Evolutionary conservation across 1,284 basidiomycete genomes (phyloP), one percentile per base, ranked within the genome.

Genomic region (Mycena sp.): DNA sequence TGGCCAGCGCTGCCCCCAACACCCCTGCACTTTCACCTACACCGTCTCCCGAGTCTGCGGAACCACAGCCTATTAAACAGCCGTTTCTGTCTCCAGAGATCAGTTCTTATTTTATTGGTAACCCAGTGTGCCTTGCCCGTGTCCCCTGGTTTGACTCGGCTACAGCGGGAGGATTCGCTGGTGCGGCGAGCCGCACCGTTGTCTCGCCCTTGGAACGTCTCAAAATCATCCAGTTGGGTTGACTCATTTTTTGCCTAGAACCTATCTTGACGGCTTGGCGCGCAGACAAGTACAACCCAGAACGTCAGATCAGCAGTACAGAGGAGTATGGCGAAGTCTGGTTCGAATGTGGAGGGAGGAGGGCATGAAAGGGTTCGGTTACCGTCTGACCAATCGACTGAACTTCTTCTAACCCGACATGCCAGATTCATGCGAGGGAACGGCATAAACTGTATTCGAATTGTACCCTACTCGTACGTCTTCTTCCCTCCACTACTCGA

Each of bases 321-420:
- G 64, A 34, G 94, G 95, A 37, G 94, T 97, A 62, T 96, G 93
- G 93, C 82, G 88, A 30, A 93, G 91, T 76, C 86, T 97, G 59
- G 85, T 87, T 61, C 88, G 95, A 70, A 98, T 98, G 92, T 97
- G 95, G 94, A 85, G 86, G 76, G 96, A 97, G 79, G 97, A 98
- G 81, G 97, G 96, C 1, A 93, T 96, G 81, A 88, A 84, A 77
- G 97, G 97, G 4, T 96, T 91, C 18, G 71, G 37, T 37, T 57
- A 52, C 38, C 2, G 38, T 60, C 10, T 9, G 41, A 44, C 30
- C 48, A 16, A 37, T n/a, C 22, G 18, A 41, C 11, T 25, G 30
- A 50, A 9, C 10, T 39, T 59, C 10, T 39, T 59, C 59, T 52
- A 41, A 68, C 52, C 14, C 11, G 30, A 18, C 44, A 20, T 22